A percentile compares a stretch with the other conserved stretches of the same genome.
Conservation (phyloP, 2,329 filamentous ascomycete genomes). For the Xylaria sp. region DNA sequence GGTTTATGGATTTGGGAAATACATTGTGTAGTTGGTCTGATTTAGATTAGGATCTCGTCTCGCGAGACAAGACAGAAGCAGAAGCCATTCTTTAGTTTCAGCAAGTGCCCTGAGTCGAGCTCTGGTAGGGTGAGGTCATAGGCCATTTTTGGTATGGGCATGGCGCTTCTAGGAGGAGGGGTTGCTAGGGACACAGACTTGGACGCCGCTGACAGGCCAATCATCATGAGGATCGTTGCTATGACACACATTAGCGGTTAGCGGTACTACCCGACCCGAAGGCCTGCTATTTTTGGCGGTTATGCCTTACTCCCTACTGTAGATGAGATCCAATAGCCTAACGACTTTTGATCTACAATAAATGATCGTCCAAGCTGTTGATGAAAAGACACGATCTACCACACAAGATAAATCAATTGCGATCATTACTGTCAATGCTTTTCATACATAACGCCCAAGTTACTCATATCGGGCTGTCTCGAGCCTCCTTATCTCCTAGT, state of each 20-base stretch:
- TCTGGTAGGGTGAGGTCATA: constrained; percentile 33
- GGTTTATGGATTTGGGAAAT: constrained; percentile 1
- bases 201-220: background rate
- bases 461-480: constrained; percentile 18
- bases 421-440: background rate
- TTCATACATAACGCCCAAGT: background rate
- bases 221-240: constrained; percentile 6
- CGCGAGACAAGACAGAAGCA: constrained; percentile 7
- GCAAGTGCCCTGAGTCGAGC: constrained; percentile 3
- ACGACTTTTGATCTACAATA: background rate
- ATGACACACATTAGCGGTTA: constrained; percentile 7
- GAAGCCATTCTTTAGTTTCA: constrained; percentile 18
- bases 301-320: background rate
- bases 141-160: background rate
- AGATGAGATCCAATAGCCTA: too few species aligned
- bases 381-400: background rate
- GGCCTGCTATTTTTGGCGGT: too few species aligned
- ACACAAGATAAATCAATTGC: too few species aligned
- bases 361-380: background rate
- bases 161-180: background rate
- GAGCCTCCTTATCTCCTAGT: constrained; percentile 41
- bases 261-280: background rate
- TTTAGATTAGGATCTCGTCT: background rate
- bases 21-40: background rate
- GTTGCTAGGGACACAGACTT: constrained; percentile 9